A percentile compares a stretch with the other conserved stretches of the same genome.
Evolutionary conservation across 768 basidiomycete genomes (phyloP).

Genomic region (Sporobolomyces phaffii): DNA sequence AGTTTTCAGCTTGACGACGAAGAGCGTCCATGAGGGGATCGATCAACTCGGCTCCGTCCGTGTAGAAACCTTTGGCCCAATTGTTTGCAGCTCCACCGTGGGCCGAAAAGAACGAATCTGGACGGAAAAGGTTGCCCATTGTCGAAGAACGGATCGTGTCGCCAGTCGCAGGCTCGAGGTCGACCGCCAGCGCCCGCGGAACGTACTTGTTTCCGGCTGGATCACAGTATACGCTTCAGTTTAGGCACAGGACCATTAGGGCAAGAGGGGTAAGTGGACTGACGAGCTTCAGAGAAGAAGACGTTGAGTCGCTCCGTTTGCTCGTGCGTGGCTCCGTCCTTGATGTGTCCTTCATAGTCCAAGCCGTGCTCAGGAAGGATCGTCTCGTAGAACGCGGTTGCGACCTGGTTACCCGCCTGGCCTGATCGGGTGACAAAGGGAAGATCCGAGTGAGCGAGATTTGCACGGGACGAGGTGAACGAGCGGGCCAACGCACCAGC

Average conservation of each 20-base stretch:
- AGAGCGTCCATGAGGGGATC: constrained; percentile 60
- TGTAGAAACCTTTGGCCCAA: constrained; percentile 89
- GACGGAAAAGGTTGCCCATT: constrained; percentile 67
- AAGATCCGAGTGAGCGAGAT: neutral
- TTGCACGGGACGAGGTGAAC: neutral
- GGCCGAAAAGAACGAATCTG: constrained; percentile 60
- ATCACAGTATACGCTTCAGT: no score
- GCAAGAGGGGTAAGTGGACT: no score
- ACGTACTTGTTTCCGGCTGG: constrained; percentile 60
- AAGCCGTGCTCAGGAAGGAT: constrained; percentile 81
- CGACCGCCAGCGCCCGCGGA: constrained; percentile 80
- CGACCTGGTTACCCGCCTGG: constrained; percentile 66
- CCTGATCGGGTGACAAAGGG: constrained; percentile 1
- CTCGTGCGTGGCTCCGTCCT: constrained; percentile 32
- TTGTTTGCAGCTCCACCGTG: constrained; percentile 68
- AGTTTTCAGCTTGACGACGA: constrained; percentile 61
- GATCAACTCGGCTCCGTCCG: constrained; percentile 87
- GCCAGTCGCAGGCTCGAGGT: constrained; percentile 81
- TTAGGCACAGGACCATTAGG: no score
- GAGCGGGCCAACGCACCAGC: constrained; percentile 9
- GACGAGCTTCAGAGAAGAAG: constrained; percentile 16
- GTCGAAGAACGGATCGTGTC: constrained; percentile 52
- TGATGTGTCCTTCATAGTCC: constrained; percentile 54
- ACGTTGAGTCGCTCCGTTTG: constrained; percentile 33
- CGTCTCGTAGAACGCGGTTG: constrained; percentile 69